These are phyloP conservation scores for Sechiopsis laciniata DNA, from an alignment of 306 rosid genomes.

Conservation along the genomic window DNA sequence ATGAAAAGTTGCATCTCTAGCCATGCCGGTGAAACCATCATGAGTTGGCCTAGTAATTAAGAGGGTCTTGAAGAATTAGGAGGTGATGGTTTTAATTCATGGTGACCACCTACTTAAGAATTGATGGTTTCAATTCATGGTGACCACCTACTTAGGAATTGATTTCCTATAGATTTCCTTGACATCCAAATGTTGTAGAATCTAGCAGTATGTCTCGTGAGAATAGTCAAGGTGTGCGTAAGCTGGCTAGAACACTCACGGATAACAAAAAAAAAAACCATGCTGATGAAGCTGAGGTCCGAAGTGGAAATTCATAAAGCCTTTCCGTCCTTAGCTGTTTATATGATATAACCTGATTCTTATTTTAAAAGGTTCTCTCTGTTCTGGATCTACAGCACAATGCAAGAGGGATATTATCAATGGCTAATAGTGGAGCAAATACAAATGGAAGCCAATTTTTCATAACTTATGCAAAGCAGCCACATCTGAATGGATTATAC, in stretches of 20 bases:
- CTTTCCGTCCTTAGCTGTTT: neutral
- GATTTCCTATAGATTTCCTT: no score
- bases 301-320: neutral
- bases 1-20: neutral
- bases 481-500: constrained; percentile 80
- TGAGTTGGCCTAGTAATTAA: no score
- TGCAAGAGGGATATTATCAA: constrained; percentile 80
- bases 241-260: no score
- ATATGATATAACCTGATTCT: neutral
- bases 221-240: no score
- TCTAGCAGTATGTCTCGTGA: no score
- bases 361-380: neutral
- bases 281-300: neutral
- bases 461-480: constrained; percentile 69
- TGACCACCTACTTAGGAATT: no score
- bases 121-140: no score
- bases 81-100: no score
- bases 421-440: constrained; percentile 96
- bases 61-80: no score
- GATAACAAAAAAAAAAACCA: no score
- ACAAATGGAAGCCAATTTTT: constrained; percentile 97
- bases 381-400: constrained; percentile 58
- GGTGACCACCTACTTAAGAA: no score
- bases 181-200: no score
- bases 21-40: neutral